Conservation (phyloP, 2,329 filamentous ascomycete species). For the Fusarium miscanthi region DNA sequence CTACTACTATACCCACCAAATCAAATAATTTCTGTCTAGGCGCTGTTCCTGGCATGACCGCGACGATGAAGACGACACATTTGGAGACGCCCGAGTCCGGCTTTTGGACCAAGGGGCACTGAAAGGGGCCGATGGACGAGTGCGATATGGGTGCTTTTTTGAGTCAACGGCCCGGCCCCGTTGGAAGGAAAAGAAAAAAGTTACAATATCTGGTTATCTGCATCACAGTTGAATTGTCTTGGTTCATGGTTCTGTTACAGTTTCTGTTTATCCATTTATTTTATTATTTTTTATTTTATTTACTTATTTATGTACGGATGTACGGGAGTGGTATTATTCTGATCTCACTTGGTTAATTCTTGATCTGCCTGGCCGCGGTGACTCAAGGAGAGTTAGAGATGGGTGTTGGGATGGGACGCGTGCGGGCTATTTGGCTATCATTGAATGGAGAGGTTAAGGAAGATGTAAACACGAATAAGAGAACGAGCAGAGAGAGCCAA, state of each 20-base stretch:
- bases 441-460: background rate
- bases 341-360: conserved; percentile 41
- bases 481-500: conserved; percentile 13
- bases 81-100: conserved; percentile 33
- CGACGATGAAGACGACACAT: conserved; percentile 47
- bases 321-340: conserved; percentile 18
- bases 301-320: background rate
- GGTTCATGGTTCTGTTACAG: conserved; percentile 27
- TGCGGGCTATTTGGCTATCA: conserved; percentile 24
- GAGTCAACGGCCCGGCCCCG: conserved; percentile 23
- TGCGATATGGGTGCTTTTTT: conserved; percentile 20
- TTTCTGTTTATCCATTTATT: conserved; percentile 18
- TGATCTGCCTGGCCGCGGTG: conserved; percentile 42
- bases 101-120: conserved; percentile 29
- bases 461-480: conserved; percentile 25
- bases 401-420: conserved; percentile 7
- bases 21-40: conserved; percentile 54
- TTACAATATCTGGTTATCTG: conserved; percentile 39
- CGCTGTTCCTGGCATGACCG: conserved; percentile 49
- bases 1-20: conserved; percentile 53
- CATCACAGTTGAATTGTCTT: conserved; percentile 33
- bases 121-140: conserved; percentile 31
- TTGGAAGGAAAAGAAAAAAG: conserved; percentile 47
- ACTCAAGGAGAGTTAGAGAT: conserved; percentile 23
- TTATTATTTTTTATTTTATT: background rate